Conservation (phyloP, 768 basidiomycete species). For the Naganishia vaughanmartiniae region DNA sequence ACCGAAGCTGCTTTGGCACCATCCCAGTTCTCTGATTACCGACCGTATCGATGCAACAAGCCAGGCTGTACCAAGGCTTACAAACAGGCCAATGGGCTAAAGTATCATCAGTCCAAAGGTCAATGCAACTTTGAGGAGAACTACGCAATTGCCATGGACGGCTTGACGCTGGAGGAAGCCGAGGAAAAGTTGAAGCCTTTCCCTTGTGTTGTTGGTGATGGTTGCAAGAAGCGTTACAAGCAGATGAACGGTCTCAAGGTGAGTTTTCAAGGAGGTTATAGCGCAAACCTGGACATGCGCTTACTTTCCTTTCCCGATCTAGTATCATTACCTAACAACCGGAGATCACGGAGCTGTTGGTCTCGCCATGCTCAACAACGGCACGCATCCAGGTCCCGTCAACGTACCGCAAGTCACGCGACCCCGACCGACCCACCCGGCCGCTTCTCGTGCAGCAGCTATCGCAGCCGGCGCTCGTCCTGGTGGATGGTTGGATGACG, state of each 20-base stretch:
- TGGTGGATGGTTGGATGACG: constrained; percentile 32
- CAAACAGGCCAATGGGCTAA: constrained; percentile 91
- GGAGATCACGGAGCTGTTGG: constrained; percentile 93
- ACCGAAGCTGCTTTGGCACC: constrained; percentile 37
- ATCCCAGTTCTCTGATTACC: constrained; percentile 47
- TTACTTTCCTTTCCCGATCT: constrained; percentile 29
- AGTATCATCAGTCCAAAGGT: constrained; percentile 90
- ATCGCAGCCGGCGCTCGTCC: constrained; percentile 18
- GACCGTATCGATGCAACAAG: constrained; percentile 70
- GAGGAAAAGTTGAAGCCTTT: constrained; percentile 79
- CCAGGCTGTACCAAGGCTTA: constrained; percentile 93
- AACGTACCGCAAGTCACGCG: constrained; percentile 19
- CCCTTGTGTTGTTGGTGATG: constrained; percentile 74
- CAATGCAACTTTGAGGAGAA: constrained; percentile 90
- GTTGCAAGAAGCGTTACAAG: constrained; percentile 74
- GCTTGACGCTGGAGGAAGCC: constrained; percentile 67
- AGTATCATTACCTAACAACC: constrained; percentile 93
- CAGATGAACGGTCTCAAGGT: constrained; percentile 87
- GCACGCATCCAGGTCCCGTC: constrained; percentile 52
- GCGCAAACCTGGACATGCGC: constrained; percentile 20
- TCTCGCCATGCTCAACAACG: constrained; percentile 69
- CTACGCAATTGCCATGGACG: constrained; percentile 62
- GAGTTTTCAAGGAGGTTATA: constrained; percentile 23
- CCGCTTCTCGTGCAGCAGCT: constrained; percentile 22
- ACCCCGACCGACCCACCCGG: constrained; percentile 25